Evolutionary conservation across 805 yeast genomes (phyloP).

Genomic region (Kurtzmaniella fragi): DNA sequence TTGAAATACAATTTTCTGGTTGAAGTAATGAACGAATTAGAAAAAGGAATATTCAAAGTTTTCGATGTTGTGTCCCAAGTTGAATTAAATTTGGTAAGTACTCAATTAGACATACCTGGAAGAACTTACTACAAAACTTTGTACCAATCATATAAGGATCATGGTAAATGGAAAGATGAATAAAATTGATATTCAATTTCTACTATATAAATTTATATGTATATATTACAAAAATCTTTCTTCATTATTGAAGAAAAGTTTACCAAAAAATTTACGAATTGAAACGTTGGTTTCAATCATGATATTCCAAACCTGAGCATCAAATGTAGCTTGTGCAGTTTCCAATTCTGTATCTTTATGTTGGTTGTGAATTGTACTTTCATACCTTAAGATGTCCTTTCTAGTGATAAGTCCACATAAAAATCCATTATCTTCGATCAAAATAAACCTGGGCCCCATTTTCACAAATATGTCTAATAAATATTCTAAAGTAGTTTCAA

Average conservation of each 20-base stretch:
- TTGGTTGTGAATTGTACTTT: constrained; percentile 31
- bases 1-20: constrained; percentile 46
- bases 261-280: constrained; percentile 21
- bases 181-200: constrained; percentile 16
- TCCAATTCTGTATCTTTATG: constrained; percentile 10
- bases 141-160: constrained; percentile 66
- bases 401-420: constrained; percentile 76
- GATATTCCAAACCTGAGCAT: constrained; percentile 32
- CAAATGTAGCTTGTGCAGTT: constrained; percentile 15
- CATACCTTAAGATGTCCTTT: constrained; percentile 74
- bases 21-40: constrained; percentile 43
- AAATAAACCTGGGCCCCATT: constrained; percentile 72
- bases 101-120: constrained; percentile 64
- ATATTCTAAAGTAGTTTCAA: constrained; percentile 52
- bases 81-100: constrained; percentile 60
- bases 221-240: constrained; percentile 15
- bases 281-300: constrained; percentile 17
- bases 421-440: constrained; percentile 58
- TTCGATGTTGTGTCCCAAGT: constrained; percentile 65
- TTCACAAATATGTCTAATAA: constrained; percentile 66
- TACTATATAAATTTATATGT: neutral
- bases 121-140: constrained; percentile 61
- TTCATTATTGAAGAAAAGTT: constrained; percentile 26
- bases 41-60: constrained; percentile 53
- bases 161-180: constrained; percentile 78